Evolutionary conservation across 768 basidiomycete species (phyloP).

Genomic region (Calocybe indica): DNA sequence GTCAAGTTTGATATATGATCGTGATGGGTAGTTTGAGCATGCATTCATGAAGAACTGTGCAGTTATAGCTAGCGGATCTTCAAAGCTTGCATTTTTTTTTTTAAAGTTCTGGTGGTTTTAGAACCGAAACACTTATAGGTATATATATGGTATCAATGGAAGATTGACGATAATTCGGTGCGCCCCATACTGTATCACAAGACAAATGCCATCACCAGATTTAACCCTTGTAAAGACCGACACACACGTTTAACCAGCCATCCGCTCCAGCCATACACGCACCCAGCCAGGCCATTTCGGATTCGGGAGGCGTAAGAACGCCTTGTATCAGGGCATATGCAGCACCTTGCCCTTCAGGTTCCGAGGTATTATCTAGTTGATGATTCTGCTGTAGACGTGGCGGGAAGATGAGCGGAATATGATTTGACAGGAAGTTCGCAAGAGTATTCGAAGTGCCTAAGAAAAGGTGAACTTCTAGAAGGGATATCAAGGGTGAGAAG

Average conservation of each 20-base stretch:
- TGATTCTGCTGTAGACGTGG: slow-evolving; percentile 26
- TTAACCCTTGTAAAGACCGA: slow-evolving; percentile 42
- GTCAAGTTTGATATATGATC: slow-evolving; percentile 61
- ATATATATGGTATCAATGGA: too few relatives aligned
- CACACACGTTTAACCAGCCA: slow-evolving; percentile 90
- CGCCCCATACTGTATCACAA: too few relatives aligned
- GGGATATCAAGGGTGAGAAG: neutral
- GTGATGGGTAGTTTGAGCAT: slow-evolving; percentile 1
- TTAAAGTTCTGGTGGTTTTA: too few relatives aligned
- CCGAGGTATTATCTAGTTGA: slow-evolving; percentile 32
- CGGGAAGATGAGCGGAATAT: slow-evolving; percentile 79
- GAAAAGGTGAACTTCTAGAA: slow-evolving; percentile 4
- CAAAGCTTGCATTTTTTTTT: too few relatives aligned
- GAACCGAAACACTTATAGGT: too few relatives aligned
- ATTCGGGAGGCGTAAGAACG: slow-evolving; percentile 71
- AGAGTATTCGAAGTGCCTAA: slow-evolving; percentile 73
- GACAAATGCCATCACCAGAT: neutral
- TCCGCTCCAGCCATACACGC: slow-evolving; percentile 90
- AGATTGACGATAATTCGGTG: too few relatives aligned
- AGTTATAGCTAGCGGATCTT: too few relatives aligned
- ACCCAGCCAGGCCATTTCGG: slow-evolving; percentile 93
- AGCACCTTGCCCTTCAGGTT: slow-evolving; percentile 34
- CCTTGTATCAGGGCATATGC: slow-evolving; percentile 86
- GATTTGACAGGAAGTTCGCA: slow-evolving; percentile 55
- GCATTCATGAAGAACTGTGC: neutral